Conservation (phyloP, 2,329 filamentous ascomycete species). For the Aspergillus novofumigatus region DNA sequence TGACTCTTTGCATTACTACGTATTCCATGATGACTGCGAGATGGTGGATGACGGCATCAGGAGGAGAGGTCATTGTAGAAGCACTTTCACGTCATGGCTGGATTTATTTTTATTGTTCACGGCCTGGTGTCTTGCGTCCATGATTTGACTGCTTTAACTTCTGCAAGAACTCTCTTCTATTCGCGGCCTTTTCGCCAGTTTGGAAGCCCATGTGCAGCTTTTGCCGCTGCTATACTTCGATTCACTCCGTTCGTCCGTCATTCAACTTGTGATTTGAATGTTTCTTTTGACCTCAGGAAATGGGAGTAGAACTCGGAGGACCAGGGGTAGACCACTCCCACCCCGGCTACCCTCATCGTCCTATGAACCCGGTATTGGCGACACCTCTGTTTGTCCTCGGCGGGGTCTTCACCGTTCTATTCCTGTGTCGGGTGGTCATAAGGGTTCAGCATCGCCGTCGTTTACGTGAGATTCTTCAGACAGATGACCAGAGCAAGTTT, state of each 20-base stretch:
- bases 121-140: not conserved
- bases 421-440: slow-evolving; percentile 20
- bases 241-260: not conserved
- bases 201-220: slow-evolving; percentile 1
- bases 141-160: not conserved
- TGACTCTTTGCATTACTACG: not conserved
- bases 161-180: not conserved
- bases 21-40: not conserved
- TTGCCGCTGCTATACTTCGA: not conserved
- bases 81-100: not conserved
- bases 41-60: slow-evolving; percentile 18
- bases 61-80: not conserved
- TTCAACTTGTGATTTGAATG: not conserved
- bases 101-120: not conserved
- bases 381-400: slow-evolving; percentile 28
- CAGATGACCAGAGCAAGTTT: slow-evolving; percentile 20
- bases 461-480: slow-evolving; percentile 13
- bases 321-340: slow-evolving; percentile 20
- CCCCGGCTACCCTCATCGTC: slow-evolving; percentile 17
- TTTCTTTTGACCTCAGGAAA: slow-evolving; percentile 6
- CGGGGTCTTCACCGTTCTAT: slow-evolving; percentile 20
- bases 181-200: not conserved
- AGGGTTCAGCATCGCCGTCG: slow-evolving; percentile 23
- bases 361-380: slow-evolving; percentile 31
- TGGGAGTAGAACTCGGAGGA: slow-evolving; percentile 29